Evolutionary conservation across 371 early-diverging fungal species (phyloP), one percentile per base, ranked within the genome.

Genomic region (Mortierella sp.): DNA sequence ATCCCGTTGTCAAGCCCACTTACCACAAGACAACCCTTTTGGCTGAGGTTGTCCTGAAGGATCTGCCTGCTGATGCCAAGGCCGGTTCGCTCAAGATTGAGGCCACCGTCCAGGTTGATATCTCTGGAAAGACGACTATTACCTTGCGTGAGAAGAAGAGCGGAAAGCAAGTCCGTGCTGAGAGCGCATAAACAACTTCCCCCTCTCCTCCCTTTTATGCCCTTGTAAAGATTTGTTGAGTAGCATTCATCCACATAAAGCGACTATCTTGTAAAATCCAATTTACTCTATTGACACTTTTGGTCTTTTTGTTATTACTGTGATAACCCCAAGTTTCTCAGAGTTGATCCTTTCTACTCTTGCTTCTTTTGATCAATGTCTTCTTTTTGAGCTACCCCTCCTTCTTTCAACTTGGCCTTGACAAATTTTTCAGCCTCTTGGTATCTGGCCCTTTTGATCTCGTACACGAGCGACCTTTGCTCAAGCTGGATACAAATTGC

Each of bases 81-180:
- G 81, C 84, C 56, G 86, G 87, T 64, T 72, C 62, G 30, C 83
- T 83, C 71, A 86, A 89, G 82, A 82, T 89, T 56, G 88, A 89
- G 70, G 87, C 85, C 46, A 86, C 86, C 72, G 75, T 89, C 48
- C 88, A 88, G 60, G 80, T 89, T 53, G 88, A 89, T 80, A 81
- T 81, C 65, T 60, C 84, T 30, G 65, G 81, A 73, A 86, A 87
- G 81, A 60, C 84, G 69, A 84, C 70, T 64, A 80, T 88, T 57
- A 84, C 88, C 16, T 63, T 89, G 76, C 85, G 89, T 55, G 88
- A 89, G 74, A 89, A 87, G 85, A 85, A 84, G 71, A 72, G 72
- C 64, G 86, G 85, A 50, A 81, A 84, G 60, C 85, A 85, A 60
- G 79, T 87, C 48, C 79, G 79, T 57, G 79, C 79, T 26, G 73